Conservation (phyloP, 441 rosid species). For the Melianthus villosus region DNA sequence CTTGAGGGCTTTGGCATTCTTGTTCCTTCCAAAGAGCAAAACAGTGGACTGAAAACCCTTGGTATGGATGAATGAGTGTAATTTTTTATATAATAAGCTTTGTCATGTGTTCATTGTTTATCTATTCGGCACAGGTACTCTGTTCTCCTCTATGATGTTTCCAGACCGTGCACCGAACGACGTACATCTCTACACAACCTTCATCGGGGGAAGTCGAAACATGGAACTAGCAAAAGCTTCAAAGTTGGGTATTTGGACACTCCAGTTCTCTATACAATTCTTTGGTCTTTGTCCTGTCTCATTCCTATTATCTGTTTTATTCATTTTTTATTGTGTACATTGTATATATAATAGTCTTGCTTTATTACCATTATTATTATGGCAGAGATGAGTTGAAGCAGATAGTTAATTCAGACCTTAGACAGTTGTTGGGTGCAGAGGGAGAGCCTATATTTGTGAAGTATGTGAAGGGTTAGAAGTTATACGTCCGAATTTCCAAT, state of each 20-base stretch:
- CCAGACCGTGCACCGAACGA: constrained; percentile 77
- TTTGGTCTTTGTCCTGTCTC: too few species aligned
- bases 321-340: too few species aligned
- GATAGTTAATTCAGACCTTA: constrained; percentile 69
- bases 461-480: too few species aligned
- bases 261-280: too few species aligned
- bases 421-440: constrained; percentile 63
- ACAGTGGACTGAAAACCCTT: constrained; percentile 71
- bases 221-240: constrained; percentile 75
- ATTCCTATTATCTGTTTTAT: too few species aligned
- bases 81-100: too few species aligned
- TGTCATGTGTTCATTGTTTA: too few species aligned
- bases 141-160: constrained; percentile 94
- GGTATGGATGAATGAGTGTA: too few species aligned
- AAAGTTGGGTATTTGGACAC: constrained; percentile 26
- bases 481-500: too few species aligned
- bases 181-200: constrained; percentile 66
- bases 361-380: constrained; percentile 5
- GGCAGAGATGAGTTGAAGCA: constrained; percentile 63
- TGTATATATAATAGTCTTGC: not conserved
- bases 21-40: constrained; percentile 71
- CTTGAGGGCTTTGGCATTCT: constrained; percentile 94
- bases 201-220: constrained; percentile 87
- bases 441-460: constrained; percentile 76
- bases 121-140: constrained; percentile 44